A percentile compares a stretch with the other conserved stretches of the same genome.
phyloP scores from a whole-genome alignment of 169 alveolate species.

The Cryptosporidium parvum region DNA sequence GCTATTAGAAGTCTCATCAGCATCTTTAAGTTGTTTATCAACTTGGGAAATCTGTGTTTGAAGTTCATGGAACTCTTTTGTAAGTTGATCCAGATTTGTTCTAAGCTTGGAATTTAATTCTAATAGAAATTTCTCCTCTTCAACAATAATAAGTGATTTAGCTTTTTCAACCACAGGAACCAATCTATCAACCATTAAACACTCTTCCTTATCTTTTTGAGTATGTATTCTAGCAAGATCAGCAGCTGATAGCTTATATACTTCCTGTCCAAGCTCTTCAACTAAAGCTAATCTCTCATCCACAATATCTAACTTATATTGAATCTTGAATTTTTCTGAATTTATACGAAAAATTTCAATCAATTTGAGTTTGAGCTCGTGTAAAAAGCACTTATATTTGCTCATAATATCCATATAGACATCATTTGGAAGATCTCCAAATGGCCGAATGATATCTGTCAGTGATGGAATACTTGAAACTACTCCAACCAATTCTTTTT shows the following conservation, averaged over 20 bases:
- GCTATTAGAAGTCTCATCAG: constrained; percentile 34
- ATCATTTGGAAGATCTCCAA: constrained; percentile 30
- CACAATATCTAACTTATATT: constrained; percentile 55
- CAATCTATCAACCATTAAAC: constrained; percentile 41
- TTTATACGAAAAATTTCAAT: constrained; percentile 25
- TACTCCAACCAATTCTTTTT: constrained; percentile 20
- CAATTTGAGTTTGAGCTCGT: constrained; percentile 21
- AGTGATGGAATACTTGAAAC: constrained; percentile 46
- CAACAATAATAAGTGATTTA: background rate
- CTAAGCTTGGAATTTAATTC: constrained; percentile 15
- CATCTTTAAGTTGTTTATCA: constrained; percentile 52
- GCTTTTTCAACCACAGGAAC: constrained; percentile 40
- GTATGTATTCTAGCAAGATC: constrained; percentile 37
- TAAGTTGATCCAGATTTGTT: constrained; percentile 15
- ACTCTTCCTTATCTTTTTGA: constrained; percentile 52
- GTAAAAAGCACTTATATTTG: constrained; percentile 6
- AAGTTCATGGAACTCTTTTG: background rate
- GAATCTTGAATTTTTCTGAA: constrained; percentile 20
- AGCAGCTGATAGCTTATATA: constrained; percentile 23
- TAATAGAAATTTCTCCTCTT: constrained; percentile 30
- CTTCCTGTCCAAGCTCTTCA: constrained; percentile 50
- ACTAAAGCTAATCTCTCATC: constrained; percentile 49
- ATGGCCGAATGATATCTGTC: constrained; percentile 16
- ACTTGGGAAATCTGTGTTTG: constrained; percentile 14
- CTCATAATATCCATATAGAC: constrained; percentile 44